Conservation (phyloP, 352 stramenopile species). For the Phytophthora crassamura region DNA sequence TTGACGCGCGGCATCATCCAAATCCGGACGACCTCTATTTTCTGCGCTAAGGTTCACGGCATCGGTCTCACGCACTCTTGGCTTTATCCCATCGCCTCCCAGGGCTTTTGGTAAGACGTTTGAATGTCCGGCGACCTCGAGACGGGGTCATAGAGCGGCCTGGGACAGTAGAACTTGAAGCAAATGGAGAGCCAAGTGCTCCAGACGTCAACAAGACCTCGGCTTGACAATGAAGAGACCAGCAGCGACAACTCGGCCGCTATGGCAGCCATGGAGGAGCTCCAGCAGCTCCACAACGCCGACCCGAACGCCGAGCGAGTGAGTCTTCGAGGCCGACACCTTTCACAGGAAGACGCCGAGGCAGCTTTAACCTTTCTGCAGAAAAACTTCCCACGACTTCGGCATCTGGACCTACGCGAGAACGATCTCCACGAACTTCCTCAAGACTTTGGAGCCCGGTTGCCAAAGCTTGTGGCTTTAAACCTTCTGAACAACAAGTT, state of each 20-base stretch:
- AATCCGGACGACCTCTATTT: conserved; percentile 35
- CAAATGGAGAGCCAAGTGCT: conserved; percentile 24
- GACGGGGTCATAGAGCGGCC: background rate
- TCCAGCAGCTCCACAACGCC: conserved; percentile 48
- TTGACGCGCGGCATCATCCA: conserved; percentile 10
- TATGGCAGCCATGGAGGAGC: conserved; percentile 55
- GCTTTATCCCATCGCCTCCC: conserved; percentile 25
- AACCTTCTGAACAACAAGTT: conserved; percentile 66
- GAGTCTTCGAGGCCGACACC: conserved; percentile 42
- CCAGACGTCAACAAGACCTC: background rate
- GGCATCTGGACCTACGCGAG: conserved; percentile 65
- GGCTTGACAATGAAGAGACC: conserved; percentile 22
- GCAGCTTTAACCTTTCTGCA: conserved; percentile 42
- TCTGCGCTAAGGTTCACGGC: conserved; percentile 14
- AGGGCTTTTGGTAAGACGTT: conserved; percentile 4
- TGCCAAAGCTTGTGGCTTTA: conserved; percentile 66
- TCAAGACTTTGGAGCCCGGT: conserved; percentile 37
- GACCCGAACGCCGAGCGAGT: conserved; percentile 51
- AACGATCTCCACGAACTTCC: conserved; percentile 57
- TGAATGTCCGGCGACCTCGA: conserved; percentile 19
- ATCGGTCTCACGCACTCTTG: conserved; percentile 9
- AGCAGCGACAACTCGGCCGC: conserved; percentile 25
- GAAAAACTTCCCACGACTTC: conserved; percentile 49
- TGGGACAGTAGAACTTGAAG: conserved; percentile 7
- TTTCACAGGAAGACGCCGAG: conserved; percentile 44